Evolutionary conservation across 1,284 basidiomycete genomes (phyloP), one percentile per base, ranked within the genome.

Genomic region (Jaminaea rosea): DNA sequence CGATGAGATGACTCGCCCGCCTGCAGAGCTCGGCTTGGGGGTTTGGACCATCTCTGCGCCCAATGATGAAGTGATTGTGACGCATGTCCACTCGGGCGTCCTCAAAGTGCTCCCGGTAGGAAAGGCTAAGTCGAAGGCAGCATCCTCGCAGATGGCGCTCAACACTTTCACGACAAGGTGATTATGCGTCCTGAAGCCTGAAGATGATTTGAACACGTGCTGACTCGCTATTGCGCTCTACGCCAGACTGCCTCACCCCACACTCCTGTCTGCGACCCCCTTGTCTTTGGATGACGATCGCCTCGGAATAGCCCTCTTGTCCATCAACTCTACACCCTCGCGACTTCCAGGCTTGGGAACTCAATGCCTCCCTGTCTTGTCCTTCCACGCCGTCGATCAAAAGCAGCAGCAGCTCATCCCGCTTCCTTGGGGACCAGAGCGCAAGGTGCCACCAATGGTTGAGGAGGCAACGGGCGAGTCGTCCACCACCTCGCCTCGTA

Each of bases 321-420:
- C 65, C 8, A 45, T 67, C 1, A 72, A 69, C 10, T 68, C 65
- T 44, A 49, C 55, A 1, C 59, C 62, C 1, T 62, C 63, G 8
- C 29, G 52, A 24, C 56, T 63, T 4, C 59, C 62, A 7, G 67
- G 69, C 9, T 55, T 69, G 11, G 69, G 69, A 27, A 49, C 53
- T 41, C 63, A 63, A 19, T 64, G 65, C 46, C 55, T 64, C 17
- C 70, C 70, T 1, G 67, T 73, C 13, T 64, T 73, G 28, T 72
- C 70, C 0, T 73, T 68, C 53, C 64, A 73, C 41, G 39, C 53
- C 3, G 44, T 72, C 36, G 50, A 70, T 17, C 23, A 41, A 3
- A 26, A 26, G 19, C 50, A 34, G 1, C 62, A 69, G 19, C 53
- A 68, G 24, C 57, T 73, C 11, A 50, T 39, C 2, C 63, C 62